Evolutionary conservation across 352 stramenopile genomes (phyloP).

Genomic region (Phytophthora hybrid): DNA sequence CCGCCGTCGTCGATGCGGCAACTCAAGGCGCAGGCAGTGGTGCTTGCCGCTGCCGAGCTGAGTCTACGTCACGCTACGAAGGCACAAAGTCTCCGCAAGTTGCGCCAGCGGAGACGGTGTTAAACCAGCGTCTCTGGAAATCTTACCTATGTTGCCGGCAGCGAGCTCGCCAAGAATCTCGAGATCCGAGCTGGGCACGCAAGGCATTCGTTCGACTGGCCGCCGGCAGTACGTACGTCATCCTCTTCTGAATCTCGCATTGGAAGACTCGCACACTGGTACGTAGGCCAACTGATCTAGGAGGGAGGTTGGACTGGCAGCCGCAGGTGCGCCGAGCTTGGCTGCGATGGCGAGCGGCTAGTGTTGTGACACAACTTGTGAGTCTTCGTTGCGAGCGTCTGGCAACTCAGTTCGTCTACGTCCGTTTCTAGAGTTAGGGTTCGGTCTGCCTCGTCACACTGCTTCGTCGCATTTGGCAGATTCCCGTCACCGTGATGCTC

Average conservation of each 20-base stretch:
- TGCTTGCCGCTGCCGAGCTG: not conserved
- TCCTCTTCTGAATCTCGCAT: too few relatives aligned
- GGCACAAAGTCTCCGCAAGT: not conserved
- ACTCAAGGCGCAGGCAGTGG: not conserved
- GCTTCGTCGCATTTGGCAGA: conserved; percentile 28
- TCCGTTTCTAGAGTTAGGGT: conserved; percentile 2
- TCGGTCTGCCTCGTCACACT: conserved; percentile 28
- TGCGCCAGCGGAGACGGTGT: conserved; percentile 1
- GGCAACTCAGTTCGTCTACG: conserved; percentile 31
- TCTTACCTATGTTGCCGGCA: not conserved
- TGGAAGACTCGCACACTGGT: too few relatives aligned
- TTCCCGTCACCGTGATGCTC: not conserved
- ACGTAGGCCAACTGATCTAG: too few relatives aligned
- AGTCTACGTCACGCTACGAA: not conserved
- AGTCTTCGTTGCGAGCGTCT: too few relatives aligned
- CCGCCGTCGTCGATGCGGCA: conserved; percentile 25
- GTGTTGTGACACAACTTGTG: too few relatives aligned
- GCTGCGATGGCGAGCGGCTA: too few relatives aligned
- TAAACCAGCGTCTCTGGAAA: too few relatives aligned
- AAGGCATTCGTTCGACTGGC: not conserved
- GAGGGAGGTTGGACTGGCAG: too few relatives aligned
- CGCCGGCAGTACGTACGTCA: too few relatives aligned
- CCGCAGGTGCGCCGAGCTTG: not conserved
- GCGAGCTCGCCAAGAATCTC: not conserved
- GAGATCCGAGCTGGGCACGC: not conserved